Evolutionary conservation across 768 basidiomycete species (phyloP), one percentile per base, ranked within the genome.

Genomic region (Amanita rimosa): DNA sequence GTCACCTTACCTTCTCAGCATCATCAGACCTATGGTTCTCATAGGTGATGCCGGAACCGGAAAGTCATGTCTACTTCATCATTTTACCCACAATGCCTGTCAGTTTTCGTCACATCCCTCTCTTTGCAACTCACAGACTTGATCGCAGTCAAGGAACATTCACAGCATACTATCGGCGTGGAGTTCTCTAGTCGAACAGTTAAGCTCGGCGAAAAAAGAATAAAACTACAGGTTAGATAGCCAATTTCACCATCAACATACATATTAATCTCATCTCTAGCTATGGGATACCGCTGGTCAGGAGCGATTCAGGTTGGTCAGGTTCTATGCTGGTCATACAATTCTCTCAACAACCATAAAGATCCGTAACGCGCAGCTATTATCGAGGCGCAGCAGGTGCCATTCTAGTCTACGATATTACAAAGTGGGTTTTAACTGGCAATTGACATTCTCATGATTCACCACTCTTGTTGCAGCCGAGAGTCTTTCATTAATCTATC

Each of bases 251-350:
- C 16, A 38, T 29, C 37, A 40, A 48, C 56, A 51, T 4, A 57
- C 52, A 52, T 38, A 54, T 54, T 52, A 26, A 51, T 22, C 17
- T 1, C 16, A 24, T 33, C n/a, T 14, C 16, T 54, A 95, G 91
- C 68, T 95, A 40, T 97, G 95, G 94, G 94, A 96, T 63, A 94
- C 92, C 17, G 95, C 94, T 27, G 95, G 95, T 14, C 95, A 97
- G 67, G 94, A 96, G 65, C 75, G 94, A 54, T 94, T 95, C 63
- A 76, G 92, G 83, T 91, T 52, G 44, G 62, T 55, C 54, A 26
- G 45, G 14, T 26, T 27, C 45, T 48, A 27, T 37, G 7, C 14
- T 26, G 22, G 29, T 19, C 31, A 3, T 6, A 46, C 55, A 48
- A 48, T 51, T n/a, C 51, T 31, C 50, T 48, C 51, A n/a, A 50